A percentile compares a stretch with the other conserved stretches of the same genome.
Evolutionary conservation across 2,329 filamentous ascomycete genomes (phyloP).

Genomic region (Gnomoniopsis smithogilvyi): DNA sequence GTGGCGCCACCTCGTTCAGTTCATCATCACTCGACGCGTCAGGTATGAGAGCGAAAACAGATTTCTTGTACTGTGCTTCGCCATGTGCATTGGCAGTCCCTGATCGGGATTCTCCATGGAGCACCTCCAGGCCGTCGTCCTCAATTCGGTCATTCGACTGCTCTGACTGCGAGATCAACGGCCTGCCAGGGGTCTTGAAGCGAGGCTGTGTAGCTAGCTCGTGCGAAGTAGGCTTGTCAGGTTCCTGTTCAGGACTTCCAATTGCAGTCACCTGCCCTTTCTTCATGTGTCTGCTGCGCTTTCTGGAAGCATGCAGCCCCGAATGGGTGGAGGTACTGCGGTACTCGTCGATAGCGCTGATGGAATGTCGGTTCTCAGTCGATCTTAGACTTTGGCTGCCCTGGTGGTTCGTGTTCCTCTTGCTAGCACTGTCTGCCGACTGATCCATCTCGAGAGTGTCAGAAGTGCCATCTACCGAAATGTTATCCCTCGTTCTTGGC

Average conservation of each 20-base stretch:
- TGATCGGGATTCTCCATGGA: neutral
- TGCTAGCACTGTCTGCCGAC: neutral
- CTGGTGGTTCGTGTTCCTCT: neutral
- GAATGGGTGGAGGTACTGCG: neutral
- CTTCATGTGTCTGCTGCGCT: constrained; percentile 2
- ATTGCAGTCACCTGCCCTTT: neutral
- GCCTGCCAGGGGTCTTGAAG: neutral
- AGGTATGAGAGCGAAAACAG: neutral
- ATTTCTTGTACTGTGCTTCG: neutral
- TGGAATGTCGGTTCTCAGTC: constrained; percentile 8
- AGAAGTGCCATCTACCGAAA: neutral
- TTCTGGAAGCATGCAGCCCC: neutral
- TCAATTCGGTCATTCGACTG: constrained; percentile 3
- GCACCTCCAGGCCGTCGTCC: neutral
- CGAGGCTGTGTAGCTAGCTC: neutral
- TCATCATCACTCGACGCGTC: constrained; percentile 8
- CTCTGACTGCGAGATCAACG: neutral
- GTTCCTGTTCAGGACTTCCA: neutral
- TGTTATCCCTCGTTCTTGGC: neutral
- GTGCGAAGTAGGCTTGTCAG: neutral
- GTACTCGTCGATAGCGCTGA: constrained; percentile 1
- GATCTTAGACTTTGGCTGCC: constrained; percentile 6
- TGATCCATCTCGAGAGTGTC: neutral
- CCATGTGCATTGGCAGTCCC: neutral
- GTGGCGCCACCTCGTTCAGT: neutral